Evolutionary conservation across 495 filamentous ascomycete genomes (phyloP).

Genomic region (Xylaria acuta): DNA sequence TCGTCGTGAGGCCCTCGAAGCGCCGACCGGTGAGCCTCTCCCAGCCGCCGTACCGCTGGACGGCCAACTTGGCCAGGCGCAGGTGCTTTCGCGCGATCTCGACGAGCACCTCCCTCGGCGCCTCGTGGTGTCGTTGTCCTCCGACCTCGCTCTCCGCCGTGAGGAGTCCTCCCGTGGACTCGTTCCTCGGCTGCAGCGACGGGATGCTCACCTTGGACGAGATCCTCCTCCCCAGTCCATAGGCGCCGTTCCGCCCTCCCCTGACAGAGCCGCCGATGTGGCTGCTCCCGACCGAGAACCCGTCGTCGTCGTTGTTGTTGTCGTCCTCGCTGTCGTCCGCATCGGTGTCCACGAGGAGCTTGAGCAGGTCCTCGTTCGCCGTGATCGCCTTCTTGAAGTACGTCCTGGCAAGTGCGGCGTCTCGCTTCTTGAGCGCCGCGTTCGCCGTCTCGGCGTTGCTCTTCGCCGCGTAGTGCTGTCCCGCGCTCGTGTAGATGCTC

Average conservation of each 20-base stretch:
- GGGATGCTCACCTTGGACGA: constrained; percentile 5
- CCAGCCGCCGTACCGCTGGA: constrained; percentile 22
- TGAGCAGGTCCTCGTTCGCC: constrained; percentile 21
- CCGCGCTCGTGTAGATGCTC: constrained; percentile 54
- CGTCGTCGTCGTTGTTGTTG: constrained; percentile 13
- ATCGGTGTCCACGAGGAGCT: constrained; percentile 14
- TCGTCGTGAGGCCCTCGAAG: constrained; percentile 11
- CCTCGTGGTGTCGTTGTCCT: constrained; percentile 11
- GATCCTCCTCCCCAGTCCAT: constrained; percentile 8
- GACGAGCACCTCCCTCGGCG: constrained; percentile 4
- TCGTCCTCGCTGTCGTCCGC: constrained; percentile 17
- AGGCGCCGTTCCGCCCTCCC: not conserved
- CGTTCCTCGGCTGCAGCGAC: not conserved
- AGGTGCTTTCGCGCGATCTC: constrained; percentile 17
- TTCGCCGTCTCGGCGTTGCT: constrained; percentile 52
- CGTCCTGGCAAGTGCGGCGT: constrained; percentile 7
- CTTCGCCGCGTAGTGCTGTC: constrained; percentile 51
- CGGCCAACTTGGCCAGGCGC: constrained; percentile 5
- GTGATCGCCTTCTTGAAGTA: constrained; percentile 23
- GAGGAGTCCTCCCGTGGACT: not conserved
- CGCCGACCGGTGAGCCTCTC: constrained; percentile 4
- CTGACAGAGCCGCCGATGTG: constrained; percentile 14
- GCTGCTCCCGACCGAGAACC: constrained; percentile 17
- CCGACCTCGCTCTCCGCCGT: constrained; percentile 13
- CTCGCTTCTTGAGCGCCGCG: constrained; percentile 13